Conservation (phyloP, 2,329 filamentous ascomycete genomes). For the Venturia pyrina region DNA sequence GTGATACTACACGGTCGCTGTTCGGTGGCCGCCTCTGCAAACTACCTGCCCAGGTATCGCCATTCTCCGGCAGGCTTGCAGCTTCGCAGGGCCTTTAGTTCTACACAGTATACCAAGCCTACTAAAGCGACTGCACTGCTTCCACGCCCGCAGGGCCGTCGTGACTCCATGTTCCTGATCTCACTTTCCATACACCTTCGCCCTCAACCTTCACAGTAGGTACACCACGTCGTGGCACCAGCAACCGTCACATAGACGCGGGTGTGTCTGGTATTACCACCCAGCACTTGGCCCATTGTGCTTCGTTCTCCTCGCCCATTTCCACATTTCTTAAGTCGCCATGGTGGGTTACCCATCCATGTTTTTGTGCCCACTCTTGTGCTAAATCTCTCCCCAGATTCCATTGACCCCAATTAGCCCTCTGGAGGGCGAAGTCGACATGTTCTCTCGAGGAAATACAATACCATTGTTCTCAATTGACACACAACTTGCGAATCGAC, state of each 20-base stretch:
- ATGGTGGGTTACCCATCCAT: conserved; percentile 5
- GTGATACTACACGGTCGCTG: neutral
- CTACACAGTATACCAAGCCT: no score
- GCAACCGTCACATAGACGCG: neutral
- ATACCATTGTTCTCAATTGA: conserved; percentile 49
- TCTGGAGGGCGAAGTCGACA: conserved; percentile 32
- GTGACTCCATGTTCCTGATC: neutral
- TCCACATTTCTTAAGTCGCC: conserved; percentile 3
- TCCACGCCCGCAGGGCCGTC: neutral
- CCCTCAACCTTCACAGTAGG: neutral
- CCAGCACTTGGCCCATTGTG: neutral
- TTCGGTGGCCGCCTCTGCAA: neutral
- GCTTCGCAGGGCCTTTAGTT: neutral
- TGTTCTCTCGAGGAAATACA: conserved; percentile 39
- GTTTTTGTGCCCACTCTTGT: conserved; percentile 1
- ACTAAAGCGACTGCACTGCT: neutral
- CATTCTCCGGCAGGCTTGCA: neutral
- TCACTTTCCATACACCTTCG: neutral
- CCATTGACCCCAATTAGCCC: conserved; percentile 36
- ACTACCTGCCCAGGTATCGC: neutral
- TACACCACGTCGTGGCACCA: neutral
- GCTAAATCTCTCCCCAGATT: conserved; percentile 13
- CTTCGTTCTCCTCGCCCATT: neutral
- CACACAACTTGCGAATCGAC: conserved; percentile 7
- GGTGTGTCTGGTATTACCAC: neutral